A percentile compares a stretch with the other conserved stretches of the same genome.
Evolutionary conservation across 768 basidiomycete genomes (phyloP).

Genomic region (Coprinopsis cinerea): DNA sequence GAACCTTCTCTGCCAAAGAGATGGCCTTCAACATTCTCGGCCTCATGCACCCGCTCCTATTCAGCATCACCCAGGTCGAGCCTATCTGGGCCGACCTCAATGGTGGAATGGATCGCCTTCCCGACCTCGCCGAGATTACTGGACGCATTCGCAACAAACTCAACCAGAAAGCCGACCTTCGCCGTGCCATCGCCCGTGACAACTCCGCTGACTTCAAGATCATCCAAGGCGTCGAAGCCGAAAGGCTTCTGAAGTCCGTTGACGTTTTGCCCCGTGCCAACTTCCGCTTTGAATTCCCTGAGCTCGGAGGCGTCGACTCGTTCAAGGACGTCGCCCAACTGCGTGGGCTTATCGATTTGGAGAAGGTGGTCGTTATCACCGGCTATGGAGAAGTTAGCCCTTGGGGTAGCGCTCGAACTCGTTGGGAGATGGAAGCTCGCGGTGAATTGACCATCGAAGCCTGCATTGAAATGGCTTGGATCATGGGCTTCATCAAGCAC

Average conservation of each 20-base stretch:
- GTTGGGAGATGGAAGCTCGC: slow-evolving; percentile 99
- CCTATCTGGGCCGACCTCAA: slow-evolving; percentile 99
- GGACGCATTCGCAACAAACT: slow-evolving; percentile 77
- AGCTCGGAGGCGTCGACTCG: slow-evolving; percentile 64
- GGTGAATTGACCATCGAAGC: slow-evolving; percentile 98
- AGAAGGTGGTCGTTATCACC: slow-evolving; percentile 93
- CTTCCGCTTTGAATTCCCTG: slow-evolving; percentile 94
- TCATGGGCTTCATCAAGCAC: slow-evolving; percentile 98
- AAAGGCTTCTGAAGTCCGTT: slow-evolving; percentile 87
- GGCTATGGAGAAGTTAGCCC: slow-evolving; percentile 98
- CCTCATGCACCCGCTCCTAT: slow-evolving; percentile 97
- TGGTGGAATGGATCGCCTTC: slow-evolving; percentile 96
- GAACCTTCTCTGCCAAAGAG: slow-evolving; percentile 99
- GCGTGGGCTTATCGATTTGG: slow-evolving; percentile 87
- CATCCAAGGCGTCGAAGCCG: slow-evolving; percentile 85
- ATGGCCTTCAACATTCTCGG: slow-evolving; percentile 99
- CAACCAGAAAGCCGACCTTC: slow-evolving; percentile 84
- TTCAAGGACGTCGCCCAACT: slow-evolving; percentile 72
- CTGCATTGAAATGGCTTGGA: slow-evolving; percentile 99
- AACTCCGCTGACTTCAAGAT: slow-evolving; percentile 95
- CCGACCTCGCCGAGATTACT: slow-evolving; percentile 91
- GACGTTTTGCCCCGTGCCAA: slow-evolving; percentile 95
- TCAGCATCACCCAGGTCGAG: slow-evolving; percentile 99
- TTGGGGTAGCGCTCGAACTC: slow-evolving; percentile 95
- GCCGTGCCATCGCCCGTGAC: slow-evolving; percentile 89